These are phyloP conservation scores for Trametes punicea DNA, from an alignment of 768 basidiomycete genomes.

Conservation along the genomic window DNA sequence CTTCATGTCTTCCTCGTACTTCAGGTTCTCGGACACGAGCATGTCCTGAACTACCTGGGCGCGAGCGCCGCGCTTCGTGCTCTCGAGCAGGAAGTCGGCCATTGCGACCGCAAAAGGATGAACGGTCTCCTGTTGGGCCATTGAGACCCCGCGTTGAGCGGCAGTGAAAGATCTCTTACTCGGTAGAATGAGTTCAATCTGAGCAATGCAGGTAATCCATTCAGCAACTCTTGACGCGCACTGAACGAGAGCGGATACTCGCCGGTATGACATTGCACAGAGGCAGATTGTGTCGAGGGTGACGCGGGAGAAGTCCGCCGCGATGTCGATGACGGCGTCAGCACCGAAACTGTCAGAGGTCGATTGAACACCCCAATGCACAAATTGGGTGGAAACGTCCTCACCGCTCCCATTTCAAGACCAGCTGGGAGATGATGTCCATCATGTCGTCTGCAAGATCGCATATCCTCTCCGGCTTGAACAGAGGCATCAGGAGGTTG, in stretches of 20 bases:
- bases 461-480: slow-evolving; percentile 39
- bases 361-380: neutral
- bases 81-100: slow-evolving; percentile 41
- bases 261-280: slow-evolving; percentile 43
- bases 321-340: slow-evolving; percentile 37
- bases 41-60: slow-evolving; percentile 35
- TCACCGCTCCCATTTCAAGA: slow-evolving; percentile 43
- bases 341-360: slow-evolving; percentile 37
- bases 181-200: slow-evolving; percentile 48
- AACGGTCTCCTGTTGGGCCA: slow-evolving; percentile 27
- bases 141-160: neutral
- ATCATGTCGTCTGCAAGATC: slow-evolving; percentile 47
- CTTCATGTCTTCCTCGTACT: slow-evolving; percentile 40
- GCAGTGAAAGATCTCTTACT: slow-evolving; percentile 19
- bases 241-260: neutral
- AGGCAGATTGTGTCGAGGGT: slow-evolving; percentile 45
- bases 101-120: slow-evolving; percentile 41
- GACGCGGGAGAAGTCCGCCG: slow-evolving; percentile 45
- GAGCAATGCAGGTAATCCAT: neutral
- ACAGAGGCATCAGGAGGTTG: slow-evolving; percentile 40
- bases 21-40: slow-evolving; percentile 34
- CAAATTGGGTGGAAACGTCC: neutral
- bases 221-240: no score
- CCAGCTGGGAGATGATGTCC: slow-evolving; percentile 43
- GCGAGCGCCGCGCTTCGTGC: slow-evolving; percentile 34